Conservation (phyloP, 192 early-diverging fungal species). For the Podila minutissima region DNA sequence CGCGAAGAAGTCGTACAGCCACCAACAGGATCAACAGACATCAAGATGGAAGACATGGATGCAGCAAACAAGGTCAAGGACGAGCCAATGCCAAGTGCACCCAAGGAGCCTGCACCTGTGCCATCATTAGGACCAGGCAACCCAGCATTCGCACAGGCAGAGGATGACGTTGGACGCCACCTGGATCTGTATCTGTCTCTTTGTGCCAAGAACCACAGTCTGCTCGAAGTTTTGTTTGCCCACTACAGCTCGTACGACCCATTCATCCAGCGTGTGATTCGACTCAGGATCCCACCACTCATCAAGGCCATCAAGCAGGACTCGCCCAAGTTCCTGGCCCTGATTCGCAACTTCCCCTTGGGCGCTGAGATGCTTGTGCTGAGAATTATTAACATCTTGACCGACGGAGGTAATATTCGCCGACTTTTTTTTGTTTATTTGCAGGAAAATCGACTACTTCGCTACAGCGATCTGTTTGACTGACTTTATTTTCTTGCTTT, state of each 20-base stretch:
- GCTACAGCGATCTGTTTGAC: not conserved
- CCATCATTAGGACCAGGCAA: conserved; percentile 22
- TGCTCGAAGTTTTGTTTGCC: conserved; percentile 60
- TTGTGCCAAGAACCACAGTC: conserved; percentile 73
- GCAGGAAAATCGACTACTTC: not conserved
- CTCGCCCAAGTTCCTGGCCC: conserved; percentile 61
- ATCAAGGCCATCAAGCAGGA: conserved; percentile 71
- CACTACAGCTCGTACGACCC: conserved; percentile 29
- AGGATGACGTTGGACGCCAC: conserved; percentile 70
- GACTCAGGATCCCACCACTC: conserved; percentile 68
- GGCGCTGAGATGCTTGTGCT: conserved; percentile 77
- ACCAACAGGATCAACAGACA: not conserved
- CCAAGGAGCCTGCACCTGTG: conserved; percentile 57
- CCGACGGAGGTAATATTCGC: conserved; percentile 59
- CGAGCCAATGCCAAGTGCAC: not conserved
- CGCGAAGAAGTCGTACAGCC: not conserved
- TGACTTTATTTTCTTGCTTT: conserved; percentile 1
- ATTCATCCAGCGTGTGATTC: conserved; percentile 62
- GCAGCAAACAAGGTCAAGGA: conserved; percentile 6
- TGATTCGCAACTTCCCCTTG: conserved; percentile 73
- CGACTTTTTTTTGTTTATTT: conserved; percentile 2
- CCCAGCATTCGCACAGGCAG: conserved; percentile 52
- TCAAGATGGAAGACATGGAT: conserved; percentile 11
- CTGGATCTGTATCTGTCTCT: conserved; percentile 83
- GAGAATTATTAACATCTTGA: conserved; percentile 68